Percentiles rank a stretch among this genome's conserved stretches.
These are phyloP conservation scores for Deinandra increscens DNA, from an alignment of 129 eudicot genomes.

Conservation along the genomic window DNA sequence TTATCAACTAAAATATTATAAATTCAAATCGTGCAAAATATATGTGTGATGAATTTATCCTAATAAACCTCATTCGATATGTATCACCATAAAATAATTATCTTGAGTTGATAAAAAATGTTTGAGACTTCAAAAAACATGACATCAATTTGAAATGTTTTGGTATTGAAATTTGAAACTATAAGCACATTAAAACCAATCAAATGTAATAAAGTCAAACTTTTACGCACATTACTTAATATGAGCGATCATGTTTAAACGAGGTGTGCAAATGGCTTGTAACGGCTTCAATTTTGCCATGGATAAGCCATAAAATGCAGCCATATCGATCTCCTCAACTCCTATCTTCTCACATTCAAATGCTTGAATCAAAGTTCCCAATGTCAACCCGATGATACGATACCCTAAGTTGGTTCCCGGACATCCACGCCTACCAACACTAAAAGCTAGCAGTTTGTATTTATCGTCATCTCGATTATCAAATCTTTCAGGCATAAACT, in stretches of 20 bases:
- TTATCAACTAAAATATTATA: too few relatives aligned
- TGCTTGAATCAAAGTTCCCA: slow-evolving; percentile 29
- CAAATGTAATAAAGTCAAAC: too few relatives aligned
- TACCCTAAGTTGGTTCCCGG: slow-evolving; percentile 17
- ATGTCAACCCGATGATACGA: slow-evolving; percentile 14
- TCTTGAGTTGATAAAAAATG: too few relatives aligned
- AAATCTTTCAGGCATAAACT: slow-evolving; percentile 26
- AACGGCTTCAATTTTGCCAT: slow-evolving; percentile 28
- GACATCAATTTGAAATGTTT: too few relatives aligned
- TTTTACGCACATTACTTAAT: too few relatives aligned
- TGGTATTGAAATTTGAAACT: too few relatives aligned
- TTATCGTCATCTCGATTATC: slow-evolving; percentile 16
- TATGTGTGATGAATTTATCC: too few relatives aligned
- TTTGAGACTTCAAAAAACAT: too few relatives aligned
- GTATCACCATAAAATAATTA: too few relatives aligned
- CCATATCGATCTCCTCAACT: slow-evolving; percentile 19
- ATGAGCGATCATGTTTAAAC: not conserved
- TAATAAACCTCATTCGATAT: too few relatives aligned
- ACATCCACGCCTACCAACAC: slow-evolving; percentile 30
- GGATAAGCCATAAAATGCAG: slow-evolving; percentile 24
- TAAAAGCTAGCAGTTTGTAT: slow-evolving; percentile 23
- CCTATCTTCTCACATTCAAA: slow-evolving; percentile 31
- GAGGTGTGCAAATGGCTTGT: slow-evolving; percentile 27
- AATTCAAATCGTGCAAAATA: too few relatives aligned
- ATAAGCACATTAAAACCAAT: too few relatives aligned